Evolutionary conservation across 768 basidiomycete species (phyloP).

Genomic region (Phylloporus rhodoxanthus): DNA sequence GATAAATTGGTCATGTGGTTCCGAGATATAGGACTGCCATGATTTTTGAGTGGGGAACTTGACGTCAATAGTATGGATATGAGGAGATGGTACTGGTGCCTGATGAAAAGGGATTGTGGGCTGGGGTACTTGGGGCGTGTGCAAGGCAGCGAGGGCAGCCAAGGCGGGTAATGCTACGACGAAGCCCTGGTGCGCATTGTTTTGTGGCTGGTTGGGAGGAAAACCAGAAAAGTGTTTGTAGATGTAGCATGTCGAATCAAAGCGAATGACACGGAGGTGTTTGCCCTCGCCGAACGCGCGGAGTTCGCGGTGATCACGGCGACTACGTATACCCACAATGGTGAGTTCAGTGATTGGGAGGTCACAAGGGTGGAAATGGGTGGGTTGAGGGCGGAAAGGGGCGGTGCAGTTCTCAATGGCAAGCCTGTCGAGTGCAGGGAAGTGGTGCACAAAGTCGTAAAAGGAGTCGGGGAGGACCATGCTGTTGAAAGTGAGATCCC

Average conservation of each 20-base stretch:
- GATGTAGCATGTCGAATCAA: conserved; percentile 40
- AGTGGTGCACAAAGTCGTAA: conserved; percentile 32
- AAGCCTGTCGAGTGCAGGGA: conserved; percentile 36
- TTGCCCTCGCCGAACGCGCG: conserved; percentile 34
- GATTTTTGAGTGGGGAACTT: conserved; percentile 28
- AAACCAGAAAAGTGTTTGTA: conserved; percentile 25
- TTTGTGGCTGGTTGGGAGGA: background rate
- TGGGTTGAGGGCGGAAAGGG: conserved; percentile 17
- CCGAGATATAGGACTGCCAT: conserved; percentile 25
- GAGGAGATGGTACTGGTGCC: conserved; percentile 16
- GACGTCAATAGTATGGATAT: conserved; percentile 28
- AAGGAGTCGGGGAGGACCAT: conserved; percentile 35
- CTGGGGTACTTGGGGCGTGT: background rate
- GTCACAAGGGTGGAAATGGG: conserved; percentile 24
- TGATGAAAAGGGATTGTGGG: conserved; percentile 5
- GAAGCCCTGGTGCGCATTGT: conserved; percentile 14
- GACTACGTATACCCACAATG: conserved; percentile 33
- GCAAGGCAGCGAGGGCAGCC: conserved; percentile 6
- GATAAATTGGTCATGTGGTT: conserved; percentile 26
- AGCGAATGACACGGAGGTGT: conserved; percentile 36
- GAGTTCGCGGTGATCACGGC: conserved; percentile 19
- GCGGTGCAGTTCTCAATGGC: conserved; percentile 37
- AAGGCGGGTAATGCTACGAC: conserved; percentile 9
- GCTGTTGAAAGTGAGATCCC: conserved; percentile 33
- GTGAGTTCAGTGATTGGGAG: conserved; percentile 42